Base-by-base conservation (phyloP, 2,329 filamentous ascomycete genomes). In the Sarocladium kiliense region DNA sequence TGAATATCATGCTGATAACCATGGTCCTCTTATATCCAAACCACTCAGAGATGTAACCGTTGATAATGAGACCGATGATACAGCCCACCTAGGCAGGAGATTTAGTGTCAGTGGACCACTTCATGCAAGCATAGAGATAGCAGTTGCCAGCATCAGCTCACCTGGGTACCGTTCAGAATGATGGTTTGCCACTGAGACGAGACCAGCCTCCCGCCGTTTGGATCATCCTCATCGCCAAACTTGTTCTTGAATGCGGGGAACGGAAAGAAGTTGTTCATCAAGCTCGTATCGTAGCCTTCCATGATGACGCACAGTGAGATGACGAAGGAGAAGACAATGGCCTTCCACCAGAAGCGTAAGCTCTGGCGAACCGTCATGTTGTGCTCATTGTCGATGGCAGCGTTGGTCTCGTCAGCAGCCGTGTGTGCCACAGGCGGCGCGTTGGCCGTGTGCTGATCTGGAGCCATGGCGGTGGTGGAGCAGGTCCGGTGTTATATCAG, bases 41-140 rank as follows among this genome's bases (percentile, higher is more conserved):
- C 49, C 49, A 53, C 19, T 53, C 49, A 11, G 49, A 53, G 49
- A 53, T 53, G 49, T 53, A 53, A 4, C 49, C 84, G 62, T 84
- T 85, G 62, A 85, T 69, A 57, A 84, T 65, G 19, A 86, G 68
- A 3, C 84, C 84, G 41, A 87, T 71, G 47, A 87, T 77, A 71
- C 55, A 63, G 62, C 59, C 72, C 69, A 56, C 71, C 64, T 53
- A 76, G 71, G 55, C 62, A 62, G 23, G 32, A 32, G 30, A 50
- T 7, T 12, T n/a, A 10, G n/a, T 21, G 49, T 53, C 18, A 53
- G 49, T 32, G 21, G 27, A 23, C 21, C 12, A 21, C 25, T 47
- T 23, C 42, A 47, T 47, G 30, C 30, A 32, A 12, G 9, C 32
- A 21, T 23, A 11, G 49, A 10, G 11, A 53, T 19, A 18, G 30